Evolutionary conservation across 2,329 filamentous ascomycete species (phyloP).

Genomic region (Cadophora gregata): DNA sequence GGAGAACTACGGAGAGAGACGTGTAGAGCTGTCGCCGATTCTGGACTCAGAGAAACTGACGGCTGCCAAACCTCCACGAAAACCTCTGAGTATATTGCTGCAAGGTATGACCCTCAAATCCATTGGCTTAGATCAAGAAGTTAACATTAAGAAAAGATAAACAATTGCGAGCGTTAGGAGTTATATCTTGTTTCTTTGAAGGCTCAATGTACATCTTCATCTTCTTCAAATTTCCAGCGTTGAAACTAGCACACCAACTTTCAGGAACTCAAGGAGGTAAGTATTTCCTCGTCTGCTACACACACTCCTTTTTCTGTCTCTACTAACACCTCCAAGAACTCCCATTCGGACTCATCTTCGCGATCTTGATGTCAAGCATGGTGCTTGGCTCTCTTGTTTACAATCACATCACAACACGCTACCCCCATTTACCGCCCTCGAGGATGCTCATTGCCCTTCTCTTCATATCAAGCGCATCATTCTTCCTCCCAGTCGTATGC

Average conservation of each 20-base stretch:
- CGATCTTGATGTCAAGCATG: constrained; percentile 63
- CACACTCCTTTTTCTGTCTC: not conserved
- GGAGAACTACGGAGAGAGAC: constrained; percentile 54
- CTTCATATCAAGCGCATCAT: constrained; percentile 44
- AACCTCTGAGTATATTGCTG: not conserved
- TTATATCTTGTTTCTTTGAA: constrained; percentile 62
- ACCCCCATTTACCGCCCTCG: constrained; percentile 15
- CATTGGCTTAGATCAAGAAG: not conserved
- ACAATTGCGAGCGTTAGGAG: constrained; percentile 54
- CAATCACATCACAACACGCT: constrained; percentile 38
- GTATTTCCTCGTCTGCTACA: not conserved
- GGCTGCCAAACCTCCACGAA: not conserved
- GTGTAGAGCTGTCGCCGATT: constrained; percentile 9
- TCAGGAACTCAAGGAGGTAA: constrained; percentile 41
- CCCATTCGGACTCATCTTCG: constrained; percentile 58
- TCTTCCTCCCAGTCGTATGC: constrained; percentile 51
- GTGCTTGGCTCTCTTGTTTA: constrained; percentile 63
- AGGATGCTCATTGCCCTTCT: constrained; percentile 48
- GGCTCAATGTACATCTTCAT: constrained; percentile 66
- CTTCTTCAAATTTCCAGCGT: constrained; percentile 63
- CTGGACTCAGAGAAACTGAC: not conserved
- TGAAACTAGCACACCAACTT: constrained; percentile 49
- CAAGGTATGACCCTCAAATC: not conserved
- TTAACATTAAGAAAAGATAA: constrained; percentile 45
- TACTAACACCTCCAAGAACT: constrained; percentile 41